Percentiles rank a stretch among this genome's conserved stretches.
Conservation (phyloP, 2,329 filamentous ascomycete genomes). For the Epichloe baconii region DNA sequence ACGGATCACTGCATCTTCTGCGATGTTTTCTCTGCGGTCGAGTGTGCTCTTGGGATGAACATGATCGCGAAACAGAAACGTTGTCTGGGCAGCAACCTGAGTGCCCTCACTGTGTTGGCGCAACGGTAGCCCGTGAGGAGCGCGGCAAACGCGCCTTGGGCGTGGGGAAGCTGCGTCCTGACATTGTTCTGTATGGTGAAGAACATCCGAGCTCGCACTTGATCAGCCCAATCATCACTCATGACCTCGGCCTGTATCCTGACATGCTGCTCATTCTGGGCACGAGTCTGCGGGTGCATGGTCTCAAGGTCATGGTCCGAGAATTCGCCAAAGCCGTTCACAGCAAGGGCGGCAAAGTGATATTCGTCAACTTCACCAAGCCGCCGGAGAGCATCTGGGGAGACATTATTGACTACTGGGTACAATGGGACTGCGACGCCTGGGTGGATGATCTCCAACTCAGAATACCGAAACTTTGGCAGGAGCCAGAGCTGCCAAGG, state of each 20-base stretch:
- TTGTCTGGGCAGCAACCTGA: constrained; percentile 52
- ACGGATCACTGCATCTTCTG: constrained; percentile 53
- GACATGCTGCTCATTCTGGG: constrained; percentile 59
- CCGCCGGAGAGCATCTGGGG: constrained; percentile 61
- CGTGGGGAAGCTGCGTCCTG: constrained; percentile 54
- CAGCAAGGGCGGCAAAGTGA: constrained; percentile 51
- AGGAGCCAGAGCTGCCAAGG: constrained; percentile 34
- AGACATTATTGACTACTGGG: constrained; percentile 60
- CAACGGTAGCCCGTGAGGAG: constrained; percentile 48
- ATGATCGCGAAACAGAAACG: constrained; percentile 39
- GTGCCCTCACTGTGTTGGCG: constrained; percentile 51
- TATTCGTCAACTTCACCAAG: constrained; percentile 63
- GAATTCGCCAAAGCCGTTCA: constrained; percentile 63
- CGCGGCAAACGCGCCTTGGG: constrained; percentile 54
- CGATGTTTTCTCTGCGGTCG: constrained; percentile 50
- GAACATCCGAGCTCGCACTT: constrained; percentile 57
- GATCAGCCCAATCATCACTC: constrained; percentile 54
- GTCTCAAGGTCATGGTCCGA: constrained; percentile 55
- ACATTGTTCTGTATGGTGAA: constrained; percentile 64
- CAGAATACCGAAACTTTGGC: constrained; percentile 47
- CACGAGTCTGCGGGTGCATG: constrained; percentile 58
- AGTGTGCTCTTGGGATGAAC: constrained; percentile 46
- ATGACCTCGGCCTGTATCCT: constrained; percentile 50
- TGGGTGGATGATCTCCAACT: constrained; percentile 53
- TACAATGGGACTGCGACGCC: constrained; percentile 62